phyloP scores from a whole-genome alignment of 1,284 basidiomycete species.

The Microbotryum intermedium region DNA sequence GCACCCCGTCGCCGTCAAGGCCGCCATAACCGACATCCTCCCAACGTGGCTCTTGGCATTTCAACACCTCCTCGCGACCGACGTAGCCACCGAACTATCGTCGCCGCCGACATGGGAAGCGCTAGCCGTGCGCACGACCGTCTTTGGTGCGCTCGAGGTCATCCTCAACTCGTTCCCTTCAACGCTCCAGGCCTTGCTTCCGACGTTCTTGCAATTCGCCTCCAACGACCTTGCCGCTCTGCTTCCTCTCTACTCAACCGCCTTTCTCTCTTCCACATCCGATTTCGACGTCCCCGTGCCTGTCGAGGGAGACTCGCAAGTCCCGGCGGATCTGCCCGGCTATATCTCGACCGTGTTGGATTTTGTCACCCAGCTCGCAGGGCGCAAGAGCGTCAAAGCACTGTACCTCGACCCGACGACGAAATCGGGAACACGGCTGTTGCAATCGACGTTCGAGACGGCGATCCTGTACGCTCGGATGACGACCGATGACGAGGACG shows the following conservation, averaged over 20 bases:
- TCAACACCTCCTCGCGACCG: constrained; percentile 56
- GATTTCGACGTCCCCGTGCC: constrained; percentile 45
- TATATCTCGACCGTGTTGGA: constrained; percentile 72
- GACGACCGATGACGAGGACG: constrained; percentile 82
- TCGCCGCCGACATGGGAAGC: constrained; percentile 55
- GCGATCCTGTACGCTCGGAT: constrained; percentile 74
- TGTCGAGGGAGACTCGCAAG: constrained; percentile 57
- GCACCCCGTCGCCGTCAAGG: constrained; percentile 74
- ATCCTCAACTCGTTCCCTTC: constrained; percentile 18
- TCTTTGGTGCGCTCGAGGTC: constrained; percentile 21
- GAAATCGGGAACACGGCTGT: constrained; percentile 38
- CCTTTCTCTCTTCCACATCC: constrained; percentile 53
- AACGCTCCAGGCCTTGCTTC: constrained; percentile 62
- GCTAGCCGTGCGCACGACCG: constrained; percentile 48
- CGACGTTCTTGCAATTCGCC: constrained; percentile 62
- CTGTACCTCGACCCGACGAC: constrained; percentile 48
- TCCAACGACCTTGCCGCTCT: constrained; percentile 59
- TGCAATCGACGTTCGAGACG: constrained; percentile 51
- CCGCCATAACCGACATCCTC: constrained; percentile 68
- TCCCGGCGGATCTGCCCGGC: constrained; percentile 57
- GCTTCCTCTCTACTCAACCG: constrained; percentile 56
- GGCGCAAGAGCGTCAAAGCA: constrained; percentile 54
- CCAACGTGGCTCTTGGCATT: constrained; percentile 85
- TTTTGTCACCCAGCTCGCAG: constrained; percentile 57
- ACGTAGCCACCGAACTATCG: constrained; percentile 11